A percentile compares a stretch with the other conserved stretches of the same genome.
Conservation (phyloP, 371 early-diverging fungal genomes). For the Phascolomyces articulosus region DNA sequence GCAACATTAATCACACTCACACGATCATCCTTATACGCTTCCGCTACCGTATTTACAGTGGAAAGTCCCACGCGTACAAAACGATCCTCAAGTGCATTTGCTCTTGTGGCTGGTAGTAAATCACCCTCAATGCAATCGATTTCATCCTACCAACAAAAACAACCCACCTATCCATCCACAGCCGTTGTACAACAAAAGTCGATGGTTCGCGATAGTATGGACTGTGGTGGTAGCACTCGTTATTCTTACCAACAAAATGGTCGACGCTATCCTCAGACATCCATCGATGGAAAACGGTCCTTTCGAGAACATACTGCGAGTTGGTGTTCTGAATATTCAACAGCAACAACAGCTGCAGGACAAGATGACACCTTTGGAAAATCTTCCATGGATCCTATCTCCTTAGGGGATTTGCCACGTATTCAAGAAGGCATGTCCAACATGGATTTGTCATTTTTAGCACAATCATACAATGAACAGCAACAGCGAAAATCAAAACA, state of each 20-base stretch:
- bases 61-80: slow-evolving; percentile 11
- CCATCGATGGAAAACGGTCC: neutral
- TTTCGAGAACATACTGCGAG: neutral
- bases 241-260: neutral
- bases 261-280: neutral
- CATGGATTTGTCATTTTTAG: slow-evolving; percentile 16
- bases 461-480: neutral
- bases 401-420: slow-evolving; percentile 19
- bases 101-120: neutral
- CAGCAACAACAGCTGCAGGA: neutral
- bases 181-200: neutral
- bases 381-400: slow-evolving; percentile 9
- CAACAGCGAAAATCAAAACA: neutral
- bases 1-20: slow-evolving; percentile 12
- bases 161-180: slow-evolving; percentile 6
- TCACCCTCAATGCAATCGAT: neutral
- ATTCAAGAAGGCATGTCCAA: slow-evolving; percentile 27
- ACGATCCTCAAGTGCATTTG: neutral
- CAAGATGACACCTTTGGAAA: neutral
- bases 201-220: neutral
- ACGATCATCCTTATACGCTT: slow-evolving; percentile 8
- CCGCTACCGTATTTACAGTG: slow-evolving; percentile 12
- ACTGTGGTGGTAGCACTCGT: neutral
- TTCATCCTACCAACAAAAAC: neutral
- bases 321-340: slow-evolving; percentile 7